Base-by-base conservation (phyloP, 208 protist species). In the Wallacemonas rigidus region DNA sequence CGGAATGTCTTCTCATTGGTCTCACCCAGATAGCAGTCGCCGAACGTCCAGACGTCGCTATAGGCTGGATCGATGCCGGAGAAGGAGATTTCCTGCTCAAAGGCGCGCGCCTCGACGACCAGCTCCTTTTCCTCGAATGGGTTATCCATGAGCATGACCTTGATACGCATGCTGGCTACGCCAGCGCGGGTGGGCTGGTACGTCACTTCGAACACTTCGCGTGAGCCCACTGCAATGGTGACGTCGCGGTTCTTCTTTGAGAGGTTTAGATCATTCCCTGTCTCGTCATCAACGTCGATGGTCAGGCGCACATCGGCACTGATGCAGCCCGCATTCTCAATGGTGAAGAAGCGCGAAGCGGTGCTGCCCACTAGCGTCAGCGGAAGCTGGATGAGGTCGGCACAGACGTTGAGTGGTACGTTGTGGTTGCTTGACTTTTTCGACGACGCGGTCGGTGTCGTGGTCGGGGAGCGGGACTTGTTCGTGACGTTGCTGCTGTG, bases 61-160 rank as follows among this genome's bases (percentile, higher is more conserved):
- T 64, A 76, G 12, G 74, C 68, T 39, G 91, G 83, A 60, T 98
- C 94, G 72, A 98, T 85, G 62, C 91, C 84, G 36, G 98, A 92
- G 75, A 99, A 96, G 51, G 92, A 90, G 41, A 99, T 79, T 39
- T 84, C 58, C 67, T 96, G 78, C 39, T 81, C 61, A 75, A 95
- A 98, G 63, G 90, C 91, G 40, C 95, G 87, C n/a, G 83, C 94
- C 26, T 81, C 35, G 8, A 99, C 64, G 26, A 62, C 45, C 12
- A 99, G 68, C 70, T 88, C 77, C 44, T 86, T 93, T 67, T 98
- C 82, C 71, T 99, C 98, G 65, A 97, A 99, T 12, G 89, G 84
- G 86, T 99, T 99, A 63, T 98, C 80, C 5, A 65, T 70, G 4
- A 99, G 82, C 3, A 75, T 50, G 17, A 99, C 76, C 68, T 81